These are phyloP conservation scores for Starmerella scarabaei DNA, from an alignment of 805 yeast genomes.

Conservation along the genomic window DNA sequence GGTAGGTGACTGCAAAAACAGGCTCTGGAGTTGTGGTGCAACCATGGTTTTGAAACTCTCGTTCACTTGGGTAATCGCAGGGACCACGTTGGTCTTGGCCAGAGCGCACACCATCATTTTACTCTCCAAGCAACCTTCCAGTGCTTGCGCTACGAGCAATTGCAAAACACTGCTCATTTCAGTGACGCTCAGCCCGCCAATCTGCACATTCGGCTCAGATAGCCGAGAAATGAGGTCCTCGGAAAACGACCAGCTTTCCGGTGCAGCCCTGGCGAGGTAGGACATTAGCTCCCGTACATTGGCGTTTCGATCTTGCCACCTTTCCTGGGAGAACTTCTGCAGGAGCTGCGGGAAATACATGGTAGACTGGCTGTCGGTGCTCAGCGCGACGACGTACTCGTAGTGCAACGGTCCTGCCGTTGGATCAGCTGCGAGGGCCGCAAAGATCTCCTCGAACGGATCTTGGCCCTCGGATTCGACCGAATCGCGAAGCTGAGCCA, in stretches of 20 bases:
- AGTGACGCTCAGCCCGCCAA: too few species aligned
- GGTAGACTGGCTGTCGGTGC: constrained; percentile 18
- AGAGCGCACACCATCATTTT: constrained; percentile 7
- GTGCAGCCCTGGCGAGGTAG: constrained; percentile 17
- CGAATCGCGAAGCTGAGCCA: constrained; percentile 24
- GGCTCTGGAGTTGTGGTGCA: neutral
- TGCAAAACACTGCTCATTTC: neutral
- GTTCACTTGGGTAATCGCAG: neutral
- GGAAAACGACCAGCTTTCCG: constrained; percentile 4
- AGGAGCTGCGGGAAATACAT: constrained; percentile 19
- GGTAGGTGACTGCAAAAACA: neutral
- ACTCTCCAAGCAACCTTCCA: constrained; percentile 13
- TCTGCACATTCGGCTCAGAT: neutral
- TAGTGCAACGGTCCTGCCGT: constrained; percentile 20
- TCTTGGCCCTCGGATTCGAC: neutral
- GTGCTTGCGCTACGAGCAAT: constrained; percentile 12
- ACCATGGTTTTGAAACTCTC: neutral
- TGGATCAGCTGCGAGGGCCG: neutral
- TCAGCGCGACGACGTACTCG: constrained; percentile 23
- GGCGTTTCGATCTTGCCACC: constrained; percentile 2
- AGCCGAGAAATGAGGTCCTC: too few species aligned
- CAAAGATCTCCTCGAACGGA: neutral
- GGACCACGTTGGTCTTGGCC: neutral
- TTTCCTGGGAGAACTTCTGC: constrained; percentile 2
- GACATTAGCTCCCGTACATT: constrained; percentile 7